Conservation (phyloP, 2,329 filamentous ascomycete species). For the Trichoderma sp. region DNA sequence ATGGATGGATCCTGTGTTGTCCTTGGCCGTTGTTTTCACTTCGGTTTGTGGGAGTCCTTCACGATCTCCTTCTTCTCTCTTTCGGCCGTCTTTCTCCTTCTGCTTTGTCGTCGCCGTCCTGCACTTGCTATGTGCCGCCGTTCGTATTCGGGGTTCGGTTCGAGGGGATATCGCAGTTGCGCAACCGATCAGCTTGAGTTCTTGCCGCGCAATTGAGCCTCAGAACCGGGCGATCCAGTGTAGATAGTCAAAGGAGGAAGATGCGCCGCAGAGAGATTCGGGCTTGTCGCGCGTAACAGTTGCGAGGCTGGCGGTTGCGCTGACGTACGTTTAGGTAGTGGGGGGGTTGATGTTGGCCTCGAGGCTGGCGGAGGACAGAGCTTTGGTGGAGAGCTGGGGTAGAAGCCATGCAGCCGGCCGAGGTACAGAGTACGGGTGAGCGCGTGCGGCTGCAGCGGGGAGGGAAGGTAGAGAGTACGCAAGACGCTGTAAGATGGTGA, state of each 20-base stretch:
- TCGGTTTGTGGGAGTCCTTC: no score
- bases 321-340: slow-evolving; percentile 39
- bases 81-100: background rate
- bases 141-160: slow-evolving; percentile 5
- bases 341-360: slow-evolving; percentile 4
- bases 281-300: slow-evolving; percentile 19
- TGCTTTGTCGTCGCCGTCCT: background rate
- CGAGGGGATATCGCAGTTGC: slow-evolving; percentile 3
- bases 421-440: slow-evolving; percentile 8
- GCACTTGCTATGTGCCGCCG: slow-evolving; percentile 5
- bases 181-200: background rate
- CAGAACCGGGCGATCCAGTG: background rate
- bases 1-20: slow-evolving; percentile 13
- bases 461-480: background rate
- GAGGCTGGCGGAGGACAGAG: background rate
- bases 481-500: background rate
- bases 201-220: slow-evolving; percentile 17
- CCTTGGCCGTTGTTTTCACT: background rate
- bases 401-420: background rate
- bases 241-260: background rate
- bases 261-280: slow-evolving; percentile 13
- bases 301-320: slow-evolving; percentile 32
- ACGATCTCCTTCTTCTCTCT: background rate
- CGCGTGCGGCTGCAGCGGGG: background rate
- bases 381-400: slow-evolving; percentile 26